phyloP scores from a whole-genome alignment of 2,329 filamentous ascomycete genomes.

The Immersiporthe knoxdaviesiana region DNA sequence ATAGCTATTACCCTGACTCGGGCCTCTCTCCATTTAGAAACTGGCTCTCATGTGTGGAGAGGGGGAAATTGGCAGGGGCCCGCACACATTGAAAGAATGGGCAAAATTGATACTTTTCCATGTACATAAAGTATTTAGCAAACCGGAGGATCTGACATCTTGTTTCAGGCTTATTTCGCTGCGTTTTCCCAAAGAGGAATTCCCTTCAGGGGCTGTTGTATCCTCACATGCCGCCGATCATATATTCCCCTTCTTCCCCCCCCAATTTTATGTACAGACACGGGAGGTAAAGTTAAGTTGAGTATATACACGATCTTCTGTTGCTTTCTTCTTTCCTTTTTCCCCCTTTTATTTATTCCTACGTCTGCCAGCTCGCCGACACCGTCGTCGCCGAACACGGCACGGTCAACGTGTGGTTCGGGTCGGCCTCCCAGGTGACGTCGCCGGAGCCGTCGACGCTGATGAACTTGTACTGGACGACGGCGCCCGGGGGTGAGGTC shows the following conservation, averaged over 20 bases:
- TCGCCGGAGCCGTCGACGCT: constrained; percentile 49
- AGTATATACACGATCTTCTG: not conserved
- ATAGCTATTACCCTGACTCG: no score
- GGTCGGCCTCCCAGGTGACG: constrained; percentile 58
- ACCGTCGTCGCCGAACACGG: constrained; percentile 30
- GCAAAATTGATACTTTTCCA: not conserved
- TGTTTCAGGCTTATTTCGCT: not conserved
- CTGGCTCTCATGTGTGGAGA: not conserved
- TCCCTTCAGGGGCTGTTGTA: not conserved
- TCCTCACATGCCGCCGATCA: not conserved
- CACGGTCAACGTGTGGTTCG: constrained; percentile 38
- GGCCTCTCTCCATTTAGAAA: not conserved
- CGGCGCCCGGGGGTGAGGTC: constrained; percentile 49
- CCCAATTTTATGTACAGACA: not conserved
- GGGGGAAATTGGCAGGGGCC: not conserved
- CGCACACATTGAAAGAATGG: not conserved
- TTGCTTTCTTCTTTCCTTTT: not conserved
- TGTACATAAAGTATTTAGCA: not conserved
- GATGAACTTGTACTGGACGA: constrained; percentile 60
- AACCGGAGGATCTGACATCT: not conserved
- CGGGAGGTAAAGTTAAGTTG: not conserved
- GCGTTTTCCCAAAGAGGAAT: no score
- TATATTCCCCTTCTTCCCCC: not conserved
- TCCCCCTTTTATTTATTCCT: not conserved
- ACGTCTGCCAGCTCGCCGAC: constrained; percentile 40